phyloP scores from a whole-genome alignment of 2,329 filamentous ascomycete genomes.

The Elsinoe batatas region DNA sequence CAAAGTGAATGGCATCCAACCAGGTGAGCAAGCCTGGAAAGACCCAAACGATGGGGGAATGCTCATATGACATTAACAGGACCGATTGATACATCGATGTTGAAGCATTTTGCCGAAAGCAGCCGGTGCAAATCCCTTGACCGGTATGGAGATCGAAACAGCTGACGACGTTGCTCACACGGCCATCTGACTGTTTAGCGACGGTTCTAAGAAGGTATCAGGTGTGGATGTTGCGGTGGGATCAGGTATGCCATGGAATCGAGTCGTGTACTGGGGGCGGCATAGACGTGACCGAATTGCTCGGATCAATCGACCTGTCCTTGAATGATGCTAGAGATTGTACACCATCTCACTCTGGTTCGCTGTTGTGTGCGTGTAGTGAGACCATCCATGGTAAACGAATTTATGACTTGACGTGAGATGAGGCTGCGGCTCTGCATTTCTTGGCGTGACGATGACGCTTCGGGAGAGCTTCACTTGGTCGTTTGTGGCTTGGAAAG shows the following conservation, averaged over 20 bases:
- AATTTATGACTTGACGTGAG: too few relatives aligned
- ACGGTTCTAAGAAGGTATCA: not conserved
- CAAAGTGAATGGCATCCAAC: not conserved
- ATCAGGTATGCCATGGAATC: not conserved
- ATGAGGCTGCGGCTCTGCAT: too few relatives aligned
- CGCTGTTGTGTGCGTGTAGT: too few relatives aligned
- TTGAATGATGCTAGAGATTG: too few relatives aligned
- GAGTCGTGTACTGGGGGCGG: too few relatives aligned
- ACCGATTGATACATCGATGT: not conserved
- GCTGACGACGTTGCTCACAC: not conserved
- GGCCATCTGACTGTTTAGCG: not conserved
- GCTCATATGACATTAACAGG: not conserved
- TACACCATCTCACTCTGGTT: too few relatives aligned
- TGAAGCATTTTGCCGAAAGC: not conserved
- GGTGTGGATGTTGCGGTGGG: not conserved
- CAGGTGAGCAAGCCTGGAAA: not conserved
- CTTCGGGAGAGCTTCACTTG: too few relatives aligned
- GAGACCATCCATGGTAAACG: too few relatives aligned
- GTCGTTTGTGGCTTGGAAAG: too few relatives aligned
- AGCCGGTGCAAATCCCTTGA: not conserved
- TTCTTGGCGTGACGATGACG: too few relatives aligned
- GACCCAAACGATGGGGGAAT: not conserved
- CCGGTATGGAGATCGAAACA: not conserved
- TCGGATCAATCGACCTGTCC: too few relatives aligned
- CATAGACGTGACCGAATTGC: too few relatives aligned